Percentiles rank a stretch among this genome's conserved stretches.
phyloP scores from a whole-genome alignment of 2,329 filamentous ascomycete species.

The Colletotrichum caudatum region DNA sequence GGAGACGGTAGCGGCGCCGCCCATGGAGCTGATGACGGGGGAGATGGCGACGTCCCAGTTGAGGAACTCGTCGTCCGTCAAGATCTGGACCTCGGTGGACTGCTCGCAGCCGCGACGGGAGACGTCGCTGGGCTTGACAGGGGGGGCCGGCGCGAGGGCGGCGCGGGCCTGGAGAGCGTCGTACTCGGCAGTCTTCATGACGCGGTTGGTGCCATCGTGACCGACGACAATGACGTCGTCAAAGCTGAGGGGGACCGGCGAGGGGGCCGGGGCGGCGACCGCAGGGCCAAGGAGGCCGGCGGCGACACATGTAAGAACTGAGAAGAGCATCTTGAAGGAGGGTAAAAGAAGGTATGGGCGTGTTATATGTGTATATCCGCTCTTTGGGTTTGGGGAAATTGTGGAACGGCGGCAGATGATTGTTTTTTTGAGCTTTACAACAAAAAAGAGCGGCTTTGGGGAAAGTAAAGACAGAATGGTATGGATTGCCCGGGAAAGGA shows the following conservation, averaged over 20 bases:
- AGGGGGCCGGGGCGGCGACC: constrained; percentile 16
- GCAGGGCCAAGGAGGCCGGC: constrained; percentile 27
- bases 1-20: constrained; percentile 47
- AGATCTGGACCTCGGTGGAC: constrained; percentile 45
- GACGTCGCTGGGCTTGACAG: constrained; percentile 3
- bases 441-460: constrained; percentile 32
- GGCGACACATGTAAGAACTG: constrained; percentile 19
- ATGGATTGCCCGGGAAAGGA: not conserved
- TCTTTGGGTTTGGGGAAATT: not conserved
- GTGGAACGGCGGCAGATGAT: not conserved
- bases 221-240: constrained; percentile 48
- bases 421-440: constrained; percentile 1
- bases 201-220: constrained; percentile 43
- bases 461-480: not conserved
- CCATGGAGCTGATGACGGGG: constrained; percentile 49
- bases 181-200: constrained; percentile 47
- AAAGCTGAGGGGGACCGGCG: constrained; percentile 35
- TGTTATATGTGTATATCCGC: too few species aligned
- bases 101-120: constrained; percentile 41
- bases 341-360: not conserved
- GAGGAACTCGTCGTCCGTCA: constrained; percentile 48
- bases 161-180: constrained; percentile 40
- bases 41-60: constrained; percentile 56
- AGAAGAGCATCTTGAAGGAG: constrained; percentile 38
- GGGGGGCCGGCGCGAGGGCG: constrained; percentile 28